Evolutionary conservation across 306 rosid genomes (phyloP).

Genomic region (Castanopsis chinensis): DNA sequence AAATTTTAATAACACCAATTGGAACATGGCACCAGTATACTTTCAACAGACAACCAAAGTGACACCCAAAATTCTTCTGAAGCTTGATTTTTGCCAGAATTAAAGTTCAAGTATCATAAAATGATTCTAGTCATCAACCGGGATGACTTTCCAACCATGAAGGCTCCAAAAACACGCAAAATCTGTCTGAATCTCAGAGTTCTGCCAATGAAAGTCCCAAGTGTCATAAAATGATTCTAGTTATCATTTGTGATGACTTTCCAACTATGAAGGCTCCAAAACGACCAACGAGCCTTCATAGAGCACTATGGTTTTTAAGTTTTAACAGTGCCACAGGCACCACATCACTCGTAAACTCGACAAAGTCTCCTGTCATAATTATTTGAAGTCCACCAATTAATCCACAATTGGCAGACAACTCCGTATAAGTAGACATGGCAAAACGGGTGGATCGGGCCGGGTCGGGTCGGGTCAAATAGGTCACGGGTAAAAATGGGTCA

Average conservation of each 20-base stretch:
- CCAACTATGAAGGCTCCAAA: neutral
- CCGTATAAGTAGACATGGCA: too few species aligned
- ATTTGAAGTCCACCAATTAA: neutral
- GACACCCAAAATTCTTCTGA: too few species aligned
- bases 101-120: too few species aligned
- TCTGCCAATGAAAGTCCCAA: neutral
- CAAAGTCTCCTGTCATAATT: neutral
- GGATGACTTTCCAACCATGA: too few species aligned
- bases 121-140: too few species aligned
- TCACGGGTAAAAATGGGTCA: too few species aligned
- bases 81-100: too few species aligned
- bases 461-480: too few species aligned
- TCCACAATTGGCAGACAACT: neutral
- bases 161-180: neutral
- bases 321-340: neutral
- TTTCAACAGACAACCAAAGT: neutral
- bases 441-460: too few species aligned
- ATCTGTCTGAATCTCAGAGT: neutral
- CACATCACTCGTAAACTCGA: neutral
- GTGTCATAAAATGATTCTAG: neutral
- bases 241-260: neutral
- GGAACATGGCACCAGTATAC: neutral
- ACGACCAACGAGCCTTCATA: neutral
- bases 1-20: neutral
- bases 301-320: neutral